Conservation (phyloP, 768 basidiomycete genomes). For the Myochromella boudieri region DNA sequence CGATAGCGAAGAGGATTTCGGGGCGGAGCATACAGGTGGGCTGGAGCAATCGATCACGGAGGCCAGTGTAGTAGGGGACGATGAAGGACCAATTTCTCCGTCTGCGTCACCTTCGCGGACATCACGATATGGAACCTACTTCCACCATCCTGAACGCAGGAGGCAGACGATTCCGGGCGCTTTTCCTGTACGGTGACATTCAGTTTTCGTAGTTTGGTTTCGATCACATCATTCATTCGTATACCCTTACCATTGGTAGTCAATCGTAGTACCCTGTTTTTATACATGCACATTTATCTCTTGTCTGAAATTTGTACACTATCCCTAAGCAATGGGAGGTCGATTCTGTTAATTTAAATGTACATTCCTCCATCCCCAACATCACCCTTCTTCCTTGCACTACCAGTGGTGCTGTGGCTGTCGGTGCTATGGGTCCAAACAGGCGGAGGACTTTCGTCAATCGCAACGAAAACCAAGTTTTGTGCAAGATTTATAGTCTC, state of each 20-base stretch:
- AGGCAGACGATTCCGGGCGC: slow-evolving; percentile 60
- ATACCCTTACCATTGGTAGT: slow-evolving; percentile 15
- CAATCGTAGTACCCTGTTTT: neutral
- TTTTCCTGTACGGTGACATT: slow-evolving; percentile 37
- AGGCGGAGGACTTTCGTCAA: slow-evolving; percentile 27
- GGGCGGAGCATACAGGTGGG: slow-evolving; percentile 29
- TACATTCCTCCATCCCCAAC: slow-evolving; percentile 55
- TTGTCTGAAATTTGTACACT: too few species aligned
- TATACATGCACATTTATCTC: neutral
- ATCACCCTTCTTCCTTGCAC: slow-evolving; percentile 21
- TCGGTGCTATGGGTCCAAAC: slow-evolving; percentile 15
- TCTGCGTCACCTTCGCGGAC: slow-evolving; percentile 37
- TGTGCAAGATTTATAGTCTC: slow-evolving; percentile 34
- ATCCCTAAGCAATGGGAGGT: too few species aligned
- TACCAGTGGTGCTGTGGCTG: neutral
- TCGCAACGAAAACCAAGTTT: slow-evolving; percentile 30
- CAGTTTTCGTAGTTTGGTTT: neutral
- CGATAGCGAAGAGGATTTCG: slow-evolving; percentile 46
- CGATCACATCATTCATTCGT: neutral
- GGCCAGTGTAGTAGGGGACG: slow-evolving; percentile 17
- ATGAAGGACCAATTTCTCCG: slow-evolving; percentile 17
- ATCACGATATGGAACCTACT: slow-evolving; percentile 76
- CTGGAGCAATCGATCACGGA: slow-evolving; percentile 28
- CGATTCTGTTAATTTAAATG: too few species aligned
- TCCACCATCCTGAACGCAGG: slow-evolving; percentile 80